Conservation (phyloP, 2,329 filamentous ascomycete genomes). For the Aspergillus neotritici region DNA sequence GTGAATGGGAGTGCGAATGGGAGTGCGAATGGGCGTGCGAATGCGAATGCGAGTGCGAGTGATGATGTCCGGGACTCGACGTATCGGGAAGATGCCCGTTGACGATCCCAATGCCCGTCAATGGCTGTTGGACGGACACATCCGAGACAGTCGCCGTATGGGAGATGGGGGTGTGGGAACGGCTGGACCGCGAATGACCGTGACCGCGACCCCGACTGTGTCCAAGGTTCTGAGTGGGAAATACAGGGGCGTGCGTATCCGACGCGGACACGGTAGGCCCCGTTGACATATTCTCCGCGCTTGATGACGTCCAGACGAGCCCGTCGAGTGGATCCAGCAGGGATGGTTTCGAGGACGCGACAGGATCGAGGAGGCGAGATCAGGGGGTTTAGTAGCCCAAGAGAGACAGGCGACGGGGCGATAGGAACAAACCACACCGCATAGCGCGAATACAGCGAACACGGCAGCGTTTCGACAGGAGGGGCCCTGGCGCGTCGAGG, state of each 20-base stretch:
- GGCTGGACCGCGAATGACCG: constrained; percentile 32
- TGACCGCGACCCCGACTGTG: constrained; percentile 25
- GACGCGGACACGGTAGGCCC: constrained; percentile 25
- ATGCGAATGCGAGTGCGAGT: constrained; percentile 35
- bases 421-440: constrained; percentile 11
- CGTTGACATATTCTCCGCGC: constrained; percentile 28
- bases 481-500: no score
- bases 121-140: constrained; percentile 14
- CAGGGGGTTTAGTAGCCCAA: constrained; percentile 19
- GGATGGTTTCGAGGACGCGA: constrained; percentile 6
- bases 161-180: constrained; percentile 24
- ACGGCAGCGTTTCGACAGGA: not conserved
- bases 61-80: constrained; percentile 27
- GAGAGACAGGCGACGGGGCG: constrained; percentile 8
- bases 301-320: constrained; percentile 10
- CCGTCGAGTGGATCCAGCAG: constrained; percentile 2
- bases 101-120: constrained; percentile 12
- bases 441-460: constrained; percentile 18
- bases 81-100: constrained; percentile 24
- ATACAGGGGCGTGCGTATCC: constrained; percentile 22
- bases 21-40: constrained; percentile 30
- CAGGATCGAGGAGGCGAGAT: constrained; percentile 5
- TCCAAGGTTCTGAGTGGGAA: constrained; percentile 23
- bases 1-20: constrained; percentile 15
- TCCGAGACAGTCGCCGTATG: constrained; percentile 19